Base-by-base conservation (phyloP, 2,329 filamentous ascomycete species). In the Helminthosporium solani region DNA sequence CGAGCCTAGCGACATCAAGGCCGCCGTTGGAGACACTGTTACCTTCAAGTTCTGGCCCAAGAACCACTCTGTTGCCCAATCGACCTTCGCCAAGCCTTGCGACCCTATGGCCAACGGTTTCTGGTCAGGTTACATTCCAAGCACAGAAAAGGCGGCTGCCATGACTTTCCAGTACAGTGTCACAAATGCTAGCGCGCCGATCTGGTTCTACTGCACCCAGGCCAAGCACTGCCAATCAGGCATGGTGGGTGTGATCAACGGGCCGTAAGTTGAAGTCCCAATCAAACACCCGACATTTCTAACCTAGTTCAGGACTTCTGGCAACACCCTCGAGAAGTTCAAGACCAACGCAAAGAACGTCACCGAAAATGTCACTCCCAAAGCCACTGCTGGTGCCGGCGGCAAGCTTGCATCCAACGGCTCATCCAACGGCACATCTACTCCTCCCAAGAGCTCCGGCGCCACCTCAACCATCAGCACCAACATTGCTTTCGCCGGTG, bases 171-270 rank as follows among this genome's bases (percentile, higher is more conserved):
- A 56, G 36, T 59, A 65, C 48, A 58, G 57, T 12, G 65, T 72
- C 46, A 66, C 41, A 11, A 68, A 71, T 37, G 64, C 61, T 31
- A 67, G 66, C 12, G 50, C 58, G 12, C 70, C 70, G n/a, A 55
- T 70, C 49, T 70, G 67, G 64, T 68, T 68, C 58, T 72, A 72
- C 61, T 72, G 70, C 61, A 60, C 64, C n/a, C 67, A 68, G 43
- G 66, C 53, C 40, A 44, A 53, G 53, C 70, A 72, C 48, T 72
- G 70, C 59, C 64, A 70, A 47, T 44, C 30, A 31, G 69, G 68
- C 40, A 72, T 72, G 70, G 70, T 70, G 23, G 68, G 66, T 53
- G 68, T 67, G 3, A 68, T 72, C 59, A 72, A 72, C 58, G 56
- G 59, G 43, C 57, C 64, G 66, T 70, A 60, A 61, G 66, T 21